Percentiles rank a stretch among this genome's conserved stretches.
Evolutionary conservation across 1,139 yeast species (phyloP).

Genomic region (Yarrowia galli): DNA sequence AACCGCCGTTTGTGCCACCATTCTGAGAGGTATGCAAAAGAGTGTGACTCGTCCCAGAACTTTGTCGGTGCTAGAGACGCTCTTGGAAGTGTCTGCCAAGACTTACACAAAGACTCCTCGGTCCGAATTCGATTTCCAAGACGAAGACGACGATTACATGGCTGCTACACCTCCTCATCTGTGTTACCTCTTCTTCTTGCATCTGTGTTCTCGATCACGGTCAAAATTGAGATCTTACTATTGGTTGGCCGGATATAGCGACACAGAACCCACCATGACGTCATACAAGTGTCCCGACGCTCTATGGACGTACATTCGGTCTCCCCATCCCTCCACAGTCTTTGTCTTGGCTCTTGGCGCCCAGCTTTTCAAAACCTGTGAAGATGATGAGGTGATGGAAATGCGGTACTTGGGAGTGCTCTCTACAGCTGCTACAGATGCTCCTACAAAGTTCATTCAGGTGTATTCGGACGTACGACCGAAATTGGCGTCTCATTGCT

Average conservation of each 20-base stretch:
- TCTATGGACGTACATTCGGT: constrained; percentile 59
- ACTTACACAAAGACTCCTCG: constrained; percentile 44
- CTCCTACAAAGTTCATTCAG: constrained; percentile 18
- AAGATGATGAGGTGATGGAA: constrained; percentile 61
- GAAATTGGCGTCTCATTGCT: constrained; percentile 29
- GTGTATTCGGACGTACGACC: constrained; percentile 32
- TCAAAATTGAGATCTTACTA: constrained; percentile 58
- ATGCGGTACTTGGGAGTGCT: constrained; percentile 62
- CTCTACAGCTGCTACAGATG: constrained; percentile 54
- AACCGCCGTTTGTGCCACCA: constrained; percentile 59
- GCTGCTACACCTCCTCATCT: constrained; percentile 44
- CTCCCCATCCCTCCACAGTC: constrained; percentile 54
- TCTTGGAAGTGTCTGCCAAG: constrained; percentile 59
- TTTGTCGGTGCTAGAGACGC: constrained; percentile 58
- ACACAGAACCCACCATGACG: constrained; percentile 49
- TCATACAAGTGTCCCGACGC: constrained; percentile 44
- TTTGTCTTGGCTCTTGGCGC: constrained; percentile 63
- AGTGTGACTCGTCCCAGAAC: constrained; percentile 69
- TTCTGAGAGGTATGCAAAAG: constrained; percentile 68
- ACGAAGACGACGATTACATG: constrained; percentile 40
- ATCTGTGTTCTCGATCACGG: constrained; percentile 59
- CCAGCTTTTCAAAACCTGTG: constrained; percentile 58
- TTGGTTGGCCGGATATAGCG: constrained; percentile 57
- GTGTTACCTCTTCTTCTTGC: constrained; percentile 64
- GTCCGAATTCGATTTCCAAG: constrained; percentile 19